Conservation (phyloP, 176 grass and related monocot genomes). For the Pontederia crassipes region DNA sequence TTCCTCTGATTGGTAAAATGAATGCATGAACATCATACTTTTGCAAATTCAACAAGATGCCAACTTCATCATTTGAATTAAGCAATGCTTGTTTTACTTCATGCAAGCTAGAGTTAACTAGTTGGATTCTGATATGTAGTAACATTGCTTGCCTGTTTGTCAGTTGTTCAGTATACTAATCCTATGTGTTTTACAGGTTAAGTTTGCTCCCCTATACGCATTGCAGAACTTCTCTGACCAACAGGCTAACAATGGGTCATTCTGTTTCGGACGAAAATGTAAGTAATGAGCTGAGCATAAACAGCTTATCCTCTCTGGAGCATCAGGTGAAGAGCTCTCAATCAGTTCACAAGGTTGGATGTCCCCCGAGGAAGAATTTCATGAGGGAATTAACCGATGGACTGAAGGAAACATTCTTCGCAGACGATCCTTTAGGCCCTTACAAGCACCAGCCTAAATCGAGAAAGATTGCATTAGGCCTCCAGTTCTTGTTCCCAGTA, state of each 20-base stretch:
- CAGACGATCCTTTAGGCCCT: conserved; percentile 47
- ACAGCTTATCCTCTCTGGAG: conserved; percentile 2
- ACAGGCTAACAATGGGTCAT: conserved; percentile 29
- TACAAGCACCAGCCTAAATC: conserved; percentile 56
- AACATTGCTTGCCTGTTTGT: too few species aligned
- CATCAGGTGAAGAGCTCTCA: conserved; percentile 16
- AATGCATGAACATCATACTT: too few species aligned
- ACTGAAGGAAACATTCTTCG: conserved; percentile 76
- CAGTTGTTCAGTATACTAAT: too few species aligned
- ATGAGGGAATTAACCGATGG: conserved; percentile 40
- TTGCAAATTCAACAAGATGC: too few species aligned
- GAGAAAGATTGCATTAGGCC: conserved; percentile 34
- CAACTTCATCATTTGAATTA: too few species aligned
- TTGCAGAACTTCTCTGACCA: neutral
- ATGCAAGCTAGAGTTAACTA: too few species aligned
- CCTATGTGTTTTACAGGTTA: neutral
- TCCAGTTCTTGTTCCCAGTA: conserved; percentile 74
- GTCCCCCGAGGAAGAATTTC: conserved; percentile 45
- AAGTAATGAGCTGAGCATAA: conserved; percentile 16
- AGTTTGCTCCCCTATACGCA: neutral
- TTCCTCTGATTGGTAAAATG: too few species aligned
- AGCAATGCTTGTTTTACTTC: too few species aligned
- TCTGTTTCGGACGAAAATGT: conserved; percentile 22
- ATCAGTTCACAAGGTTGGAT: conserved; percentile 57
- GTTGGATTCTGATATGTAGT: too few species aligned